Base-by-base conservation (phyloP, 2,329 filamentous ascomycete genomes). In the Trichothecium roseum region DNA sequence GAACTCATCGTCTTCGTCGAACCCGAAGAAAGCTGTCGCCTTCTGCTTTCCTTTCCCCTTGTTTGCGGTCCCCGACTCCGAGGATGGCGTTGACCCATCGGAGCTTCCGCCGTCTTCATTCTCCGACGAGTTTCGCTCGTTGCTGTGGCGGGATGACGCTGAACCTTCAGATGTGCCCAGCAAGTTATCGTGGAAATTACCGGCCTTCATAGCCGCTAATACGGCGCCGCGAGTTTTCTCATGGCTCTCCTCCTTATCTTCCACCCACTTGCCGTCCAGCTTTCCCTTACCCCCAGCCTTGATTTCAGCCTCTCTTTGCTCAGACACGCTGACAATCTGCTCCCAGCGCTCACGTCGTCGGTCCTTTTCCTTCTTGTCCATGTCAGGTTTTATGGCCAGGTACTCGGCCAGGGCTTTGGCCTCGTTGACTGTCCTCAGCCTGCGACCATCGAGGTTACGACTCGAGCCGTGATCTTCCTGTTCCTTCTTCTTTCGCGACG, bases 341-440 rank as follows among this genome's bases (percentile, higher is more conserved):
- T 94, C 80, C 86, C 87, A 94, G 32, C 88, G 68, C 57, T 83
- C 78, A 31, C 83, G 73, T 32, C 87, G 75, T 59, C 83, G 81
- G 54, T 95, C 88, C 51, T 87, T 89, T 56, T 96, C 87, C 53
- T 85, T 85, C 59, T 81, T 79, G 43, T 95, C 91, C 89, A 98
- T 95, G 41, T 95, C 89, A 0, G 93, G 91, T 55, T 96, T 95
- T 46, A 94, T 84, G 3, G 88, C 86, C 2, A 96, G 72, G 51
- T 95, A 96, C 55, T 96, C 88, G 0, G 93, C 91, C 15, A 98
- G 68, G 2, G 86, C 84, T 59, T 98, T 98, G 24, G 91, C 91
- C 56, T 98, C 91, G 27, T 84, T 89, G 18, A 96, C 85, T 3
- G 91, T 96, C 34, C 93, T 79, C 37, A 98, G 59, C 38, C 91